Evolutionary conservation across 352 stramenopile genomes (phyloP).

Genomic region (Phytophthora pinifolia): DNA sequence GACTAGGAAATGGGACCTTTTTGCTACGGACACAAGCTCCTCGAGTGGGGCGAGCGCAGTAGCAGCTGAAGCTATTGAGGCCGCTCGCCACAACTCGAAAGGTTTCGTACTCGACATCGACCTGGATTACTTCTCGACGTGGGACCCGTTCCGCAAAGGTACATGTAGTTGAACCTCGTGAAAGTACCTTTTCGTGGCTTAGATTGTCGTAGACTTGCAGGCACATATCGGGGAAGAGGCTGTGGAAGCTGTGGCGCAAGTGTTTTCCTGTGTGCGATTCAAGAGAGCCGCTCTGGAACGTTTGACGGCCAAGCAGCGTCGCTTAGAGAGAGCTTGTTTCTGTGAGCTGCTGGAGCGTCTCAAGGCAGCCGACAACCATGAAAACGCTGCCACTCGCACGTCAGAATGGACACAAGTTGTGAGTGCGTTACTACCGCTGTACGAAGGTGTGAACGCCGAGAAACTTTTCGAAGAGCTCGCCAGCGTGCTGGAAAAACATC

Average conservation of each 20-base stretch:
- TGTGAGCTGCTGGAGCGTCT: conserved; percentile 37
- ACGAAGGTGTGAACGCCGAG: conserved; percentile 20
- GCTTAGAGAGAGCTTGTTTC: conserved; percentile 36
- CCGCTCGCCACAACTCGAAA: conserved; percentile 28
- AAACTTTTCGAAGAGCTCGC: conserved; percentile 29
- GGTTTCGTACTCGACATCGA: conserved; percentile 82
- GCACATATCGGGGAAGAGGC: conserved; percentile 20
- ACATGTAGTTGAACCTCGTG: conserved; percentile 9
- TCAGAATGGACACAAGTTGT: conserved; percentile 18
- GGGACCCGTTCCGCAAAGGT: conserved; percentile 82
- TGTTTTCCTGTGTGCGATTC: conserved; percentile 49
- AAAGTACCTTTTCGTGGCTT: background rate
- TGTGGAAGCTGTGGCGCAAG: conserved; percentile 27
- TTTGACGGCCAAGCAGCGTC: conserved; percentile 27
- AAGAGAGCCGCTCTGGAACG: conserved; percentile 22
- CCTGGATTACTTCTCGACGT: conserved; percentile 91
- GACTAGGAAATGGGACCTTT: conserved; percentile 41
- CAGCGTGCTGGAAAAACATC: conserved; percentile 21
- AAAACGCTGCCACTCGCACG: conserved; percentile 5
- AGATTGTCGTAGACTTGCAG: conserved; percentile 58
- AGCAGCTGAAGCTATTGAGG: conserved; percentile 18
- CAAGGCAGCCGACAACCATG: conserved; percentile 13
- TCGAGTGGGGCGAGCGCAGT: conserved; percentile 6
- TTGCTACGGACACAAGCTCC: conserved; percentile 30
- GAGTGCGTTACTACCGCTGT: conserved; percentile 30